Conservation (phyloP, 345 rosid species). For the Corchorus capsularis region DNA sequence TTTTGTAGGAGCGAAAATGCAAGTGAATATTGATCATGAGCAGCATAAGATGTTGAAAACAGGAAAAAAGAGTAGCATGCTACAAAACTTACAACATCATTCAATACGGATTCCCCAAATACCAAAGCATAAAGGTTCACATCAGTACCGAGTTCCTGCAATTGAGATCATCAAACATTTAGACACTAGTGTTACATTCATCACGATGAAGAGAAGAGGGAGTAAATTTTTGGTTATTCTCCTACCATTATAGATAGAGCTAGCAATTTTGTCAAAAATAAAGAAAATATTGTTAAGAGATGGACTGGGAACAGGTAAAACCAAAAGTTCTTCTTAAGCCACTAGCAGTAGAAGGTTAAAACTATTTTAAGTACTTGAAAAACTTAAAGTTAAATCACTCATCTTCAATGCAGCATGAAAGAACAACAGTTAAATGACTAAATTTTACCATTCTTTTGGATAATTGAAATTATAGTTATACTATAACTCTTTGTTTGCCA, state of each 20-base stretch:
- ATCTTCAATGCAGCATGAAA: neutral
- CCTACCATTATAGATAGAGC: neutral
- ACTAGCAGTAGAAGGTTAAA: neutral
- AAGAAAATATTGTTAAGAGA: neutral
- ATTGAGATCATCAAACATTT: slow-evolving; percentile 19
- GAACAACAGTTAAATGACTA: neutral
- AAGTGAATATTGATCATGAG: slow-evolving; percentile 7
- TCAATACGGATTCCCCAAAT: slow-evolving; percentile 97
- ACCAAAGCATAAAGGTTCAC: slow-evolving; percentile 92
- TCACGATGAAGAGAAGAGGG: too few species aligned
- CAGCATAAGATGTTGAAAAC: slow-evolving; percentile 20
- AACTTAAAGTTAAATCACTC: neutral
- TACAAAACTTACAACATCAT: slow-evolving; percentile 84
- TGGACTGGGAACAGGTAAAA: neutral
- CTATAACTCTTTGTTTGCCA: neutral
- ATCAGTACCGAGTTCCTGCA: slow-evolving; percentile 97
- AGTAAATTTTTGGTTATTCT: neutral
- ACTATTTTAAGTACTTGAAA: neutral
- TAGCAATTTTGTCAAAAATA: neutral
- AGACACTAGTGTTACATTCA: neutral
- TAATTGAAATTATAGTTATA: neutral
- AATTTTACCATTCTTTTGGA: neutral
- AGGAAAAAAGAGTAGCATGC: slow-evolving; percentile 19
- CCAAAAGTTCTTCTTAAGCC: neutral
- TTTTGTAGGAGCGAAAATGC: slow-evolving; percentile 62